Percentiles rank a stretch among this genome's conserved stretches.
Evolutionary conservation across 768 basidiomycete genomes (phyloP).

Genomic region (Amanita thiersii): DNA sequence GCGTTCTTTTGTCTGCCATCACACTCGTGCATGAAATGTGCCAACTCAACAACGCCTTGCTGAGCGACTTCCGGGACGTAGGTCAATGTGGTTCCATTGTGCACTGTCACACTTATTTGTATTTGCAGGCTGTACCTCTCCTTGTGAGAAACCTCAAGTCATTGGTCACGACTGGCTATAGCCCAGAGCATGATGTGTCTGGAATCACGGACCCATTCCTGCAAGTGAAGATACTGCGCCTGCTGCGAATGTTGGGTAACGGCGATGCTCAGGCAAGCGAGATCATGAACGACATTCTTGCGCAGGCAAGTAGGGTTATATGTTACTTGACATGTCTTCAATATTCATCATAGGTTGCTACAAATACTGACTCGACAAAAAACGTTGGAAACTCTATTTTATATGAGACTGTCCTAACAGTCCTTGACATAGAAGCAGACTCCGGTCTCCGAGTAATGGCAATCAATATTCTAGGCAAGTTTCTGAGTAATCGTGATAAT

Average conservation of each 20-base stretch:
- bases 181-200: constrained; percentile 98
- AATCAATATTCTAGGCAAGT: constrained; percentile 98
- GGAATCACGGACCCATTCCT: constrained; percentile 97
- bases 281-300: constrained; percentile 96
- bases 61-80: constrained; percentile 89
- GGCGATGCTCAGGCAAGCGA: constrained; percentile 86
- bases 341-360: constrained; percentile 69
- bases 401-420: constrained; percentile 94
- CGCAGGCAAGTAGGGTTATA: constrained; percentile 51
- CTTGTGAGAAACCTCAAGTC: constrained; percentile 95
- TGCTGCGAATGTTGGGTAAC: constrained; percentile 82
- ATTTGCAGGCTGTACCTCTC: constrained; percentile 72
- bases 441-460: constrained; percentile 96
- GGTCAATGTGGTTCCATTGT: constrained; percentile 16
- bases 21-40: constrained; percentile 97
- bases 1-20: constrained; percentile 88
- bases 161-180: constrained; percentile 92
- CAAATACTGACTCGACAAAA: constrained; percentile 95
- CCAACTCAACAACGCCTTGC: constrained; percentile 58
- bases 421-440: constrained; percentile 96
- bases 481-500: constrained; percentile 95
- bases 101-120: constrained; percentile 7
- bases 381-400: constrained; percentile 98
- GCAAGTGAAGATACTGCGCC: constrained; percentile 86
- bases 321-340: neutral